Percentiles rank a stretch among this genome's conserved stretches.
phyloP scores from a whole-genome alignment of 2,329 filamentous ascomycete genomes.

The Pseudogymnoascus sp. region DNA sequence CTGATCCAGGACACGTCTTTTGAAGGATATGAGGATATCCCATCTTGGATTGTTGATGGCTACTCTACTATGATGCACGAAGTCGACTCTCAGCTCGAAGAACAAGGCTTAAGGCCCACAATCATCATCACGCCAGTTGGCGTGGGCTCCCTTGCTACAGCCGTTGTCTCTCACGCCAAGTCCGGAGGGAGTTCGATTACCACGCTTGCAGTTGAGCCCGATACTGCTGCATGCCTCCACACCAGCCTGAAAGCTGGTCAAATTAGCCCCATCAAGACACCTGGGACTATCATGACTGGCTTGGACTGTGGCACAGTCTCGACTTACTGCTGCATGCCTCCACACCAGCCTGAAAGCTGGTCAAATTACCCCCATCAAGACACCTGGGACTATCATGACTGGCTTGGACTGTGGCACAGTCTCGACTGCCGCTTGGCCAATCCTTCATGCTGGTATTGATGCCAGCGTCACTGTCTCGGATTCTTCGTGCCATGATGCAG shows the following conservation, averaged over 20 bases:
- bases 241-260: conserved; percentile 31
- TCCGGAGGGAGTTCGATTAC: conserved; percentile 24
- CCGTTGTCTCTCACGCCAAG: conserved; percentile 59
- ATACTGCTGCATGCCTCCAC: conserved; percentile 50
- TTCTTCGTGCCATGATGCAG: conserved; percentile 34
- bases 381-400: conserved; percentile 34
- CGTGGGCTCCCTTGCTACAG: conserved; percentile 63
- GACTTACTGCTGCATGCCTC: conserved; percentile 46
- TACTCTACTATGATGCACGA: conserved; percentile 65
- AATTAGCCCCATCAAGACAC: conserved; percentile 31
- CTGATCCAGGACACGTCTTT: conserved; percentile 62
- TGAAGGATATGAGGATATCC: conserved; percentile 45
- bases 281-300: conserved; percentile 38
- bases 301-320: conserved; percentile 44
- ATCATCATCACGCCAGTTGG: conserved; percentile 58
- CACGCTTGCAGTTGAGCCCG: conserved; percentile 59
- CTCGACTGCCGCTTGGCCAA: conserved; percentile 37
- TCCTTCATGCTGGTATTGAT: conserved; percentile 35
- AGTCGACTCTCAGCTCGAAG: conserved; percentile 49
- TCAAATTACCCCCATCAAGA: conserved; percentile 32
- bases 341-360: conserved; percentile 33
- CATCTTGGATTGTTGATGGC: conserved; percentile 68
- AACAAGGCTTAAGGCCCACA: conserved; percentile 37
- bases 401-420: conserved; percentile 45
- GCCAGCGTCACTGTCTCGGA: conserved; percentile 36